Base-by-base conservation (phyloP, 495 filamentous ascomycete species). In the Tetracladium setigerum region DNA sequence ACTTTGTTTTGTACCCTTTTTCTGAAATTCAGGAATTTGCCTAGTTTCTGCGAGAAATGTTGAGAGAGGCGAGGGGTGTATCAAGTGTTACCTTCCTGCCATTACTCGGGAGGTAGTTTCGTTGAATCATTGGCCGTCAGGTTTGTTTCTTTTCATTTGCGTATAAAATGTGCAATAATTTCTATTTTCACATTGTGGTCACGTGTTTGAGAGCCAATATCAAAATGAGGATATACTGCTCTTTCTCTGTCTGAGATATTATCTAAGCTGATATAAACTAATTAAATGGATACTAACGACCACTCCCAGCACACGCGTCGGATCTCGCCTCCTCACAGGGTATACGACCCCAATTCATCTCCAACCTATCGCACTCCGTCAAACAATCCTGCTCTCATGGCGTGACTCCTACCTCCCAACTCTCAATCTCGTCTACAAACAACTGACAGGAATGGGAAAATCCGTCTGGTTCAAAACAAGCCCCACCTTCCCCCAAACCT, bases 241-340 rank as follows among this genome's bases (percentile, higher is more conserved):
- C 17, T 15, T 41, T 38, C 13, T 15, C 13, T 15, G 4, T 15
- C 7, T 11, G 18, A 31, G 13, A 27, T 8, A 19, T 24, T 8
- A 37, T 17, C 1, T 27, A 8, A 46, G 17, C 49, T 59, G 27
- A 55, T 33, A n/a, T n/a, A n/a, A n/a, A n/a, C n/a, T n/a, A n/a
- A n/a, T n/a, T n/a, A n/a, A 18, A 30, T 16, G 34, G 5, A 4
- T 36, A 36, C 2, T 36, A 36, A 36, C 16, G 9, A 1, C 30
- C 19, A 41, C 5, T n/a, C n/a, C n/a, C 58, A 90, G 84, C 49
- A 84, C 84, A 24, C 72, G 72, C n/a, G 64, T 79, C 0, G 86
- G 84, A 8, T 87, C 79, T 30, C 59, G 87, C 13, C 61, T 86
- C 13, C 61, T 82, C 15, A 89, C 85, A 0, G 83, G 84, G 17